Evolutionary conservation across 129 eudicot genomes (phyloP), one percentile per base, ranked within the genome.

Genomic region (Solidago caesia): DNA sequence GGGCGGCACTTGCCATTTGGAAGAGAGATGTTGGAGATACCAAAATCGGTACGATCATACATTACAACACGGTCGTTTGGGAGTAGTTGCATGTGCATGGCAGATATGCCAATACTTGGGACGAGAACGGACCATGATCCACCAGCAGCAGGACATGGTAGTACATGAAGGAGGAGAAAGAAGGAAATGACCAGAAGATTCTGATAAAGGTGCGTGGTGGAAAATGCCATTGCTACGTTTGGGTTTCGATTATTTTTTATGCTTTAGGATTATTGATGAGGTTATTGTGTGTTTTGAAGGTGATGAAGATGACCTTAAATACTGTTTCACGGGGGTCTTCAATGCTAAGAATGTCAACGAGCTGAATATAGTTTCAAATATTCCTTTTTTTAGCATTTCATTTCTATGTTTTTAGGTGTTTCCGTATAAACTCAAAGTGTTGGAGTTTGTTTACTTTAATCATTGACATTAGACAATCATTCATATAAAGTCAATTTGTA

Each of bases 61-160:
- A 91, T 84, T 64, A 91, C 80, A 44, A 91, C 91, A 9, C 86
- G 89, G 72, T 91, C 89, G 67, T 77, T 82, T 75, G 77, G 67
- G 11, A 90, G 82, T 53, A 87, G 96, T 16, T 90, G 93, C 96
- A 90, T 90, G 93, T 87, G 96, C 96, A 90, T 90, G 84, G 93
- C 84, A 1, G 93, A 80, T 56, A 84, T 78, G 70, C 93, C 96
- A 5, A 80, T 71, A 84, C 65, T 90, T 44, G 82, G 55, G 21
- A 70, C 74, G 46, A 90, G 79, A 45, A 83, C 70, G 39, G 77
- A 58, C 96, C 96, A 90, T 42, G 72, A 61, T 66, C 89, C 93
- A 0, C 85, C 92, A 27, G 64, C 76, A 0, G 77, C 67, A 7
- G 11, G 68, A 72, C 68, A 73, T 21, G 70, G 67, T 44, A 21